Percentiles rank a stretch among this genome's conserved stretches.
phyloP scores from a whole-genome alignment of 768 basidiomycete species.

The Coprinellus aureogranulatus region DNA sequence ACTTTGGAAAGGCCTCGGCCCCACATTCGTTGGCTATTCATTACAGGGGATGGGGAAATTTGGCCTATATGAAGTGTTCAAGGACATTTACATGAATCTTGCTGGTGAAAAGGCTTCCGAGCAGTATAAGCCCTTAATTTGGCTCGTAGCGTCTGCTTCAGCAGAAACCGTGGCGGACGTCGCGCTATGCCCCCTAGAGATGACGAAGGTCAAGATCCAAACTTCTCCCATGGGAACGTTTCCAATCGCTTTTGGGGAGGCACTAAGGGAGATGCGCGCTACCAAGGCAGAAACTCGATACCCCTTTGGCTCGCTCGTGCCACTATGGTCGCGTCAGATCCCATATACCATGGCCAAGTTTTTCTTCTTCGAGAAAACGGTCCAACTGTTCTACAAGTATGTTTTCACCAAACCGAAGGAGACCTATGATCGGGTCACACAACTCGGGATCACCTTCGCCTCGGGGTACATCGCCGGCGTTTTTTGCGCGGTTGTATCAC shows the following conservation, averaged over 20 bases:
- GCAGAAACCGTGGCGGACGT: conserved; percentile 96
- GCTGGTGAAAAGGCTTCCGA: conserved; percentile 78
- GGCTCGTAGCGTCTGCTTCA: conserved; percentile 90
- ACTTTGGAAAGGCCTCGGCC: conserved; percentile 93
- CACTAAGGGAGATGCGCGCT: conserved; percentile 63
- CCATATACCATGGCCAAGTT: conserved; percentile 99
- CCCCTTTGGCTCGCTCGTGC: conserved; percentile 82
- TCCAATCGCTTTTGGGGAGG: conserved; percentile 71
- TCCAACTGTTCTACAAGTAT: conserved; percentile 82
- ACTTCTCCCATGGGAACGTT: conserved; percentile 73
- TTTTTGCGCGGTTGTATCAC: conserved; percentile 92
- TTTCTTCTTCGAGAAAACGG: conserved; percentile 91
- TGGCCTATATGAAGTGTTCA: conserved; percentile 97
- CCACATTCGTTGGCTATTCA: conserved; percentile 90
- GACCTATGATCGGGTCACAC: conserved; percentile 73
- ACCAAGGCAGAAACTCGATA: conserved; percentile 71
- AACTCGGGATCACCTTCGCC: conserved; percentile 85
- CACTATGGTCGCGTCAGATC: conserved; percentile 92
- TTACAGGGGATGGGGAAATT: conserved; percentile 98
- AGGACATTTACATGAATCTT: conserved; percentile 86
- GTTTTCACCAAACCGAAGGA: conserved; percentile 81
- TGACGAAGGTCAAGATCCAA: conserved; percentile 91
- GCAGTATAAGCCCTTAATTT: conserved; percentile 87
- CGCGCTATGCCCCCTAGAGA: conserved; percentile 92
- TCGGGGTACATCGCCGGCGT: conserved; percentile 96